Conservation (phyloP, 352 stramenopile genomes). For the Globisporangium paddicum region DNA sequence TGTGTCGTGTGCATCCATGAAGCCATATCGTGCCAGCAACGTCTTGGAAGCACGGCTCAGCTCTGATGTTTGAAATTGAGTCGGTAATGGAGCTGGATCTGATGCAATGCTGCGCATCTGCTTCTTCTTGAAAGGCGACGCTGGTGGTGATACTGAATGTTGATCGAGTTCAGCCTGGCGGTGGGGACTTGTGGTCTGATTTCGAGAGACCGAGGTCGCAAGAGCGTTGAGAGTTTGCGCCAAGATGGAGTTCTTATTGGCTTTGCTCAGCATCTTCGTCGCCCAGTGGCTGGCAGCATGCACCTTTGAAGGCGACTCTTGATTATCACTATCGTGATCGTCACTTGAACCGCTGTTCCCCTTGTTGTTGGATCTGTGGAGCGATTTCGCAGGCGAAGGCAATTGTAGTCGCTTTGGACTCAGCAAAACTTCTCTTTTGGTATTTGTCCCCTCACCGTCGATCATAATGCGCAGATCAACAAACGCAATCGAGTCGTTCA, state of each 20-base stretch:
- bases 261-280: constrained; percentile 49
- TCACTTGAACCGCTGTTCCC: background rate
- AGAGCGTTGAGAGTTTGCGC: constrained; percentile 60
- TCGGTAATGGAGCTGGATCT: constrained; percentile 4
- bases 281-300: constrained; percentile 53
- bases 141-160: constrained; percentile 12
- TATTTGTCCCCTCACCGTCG: constrained; percentile 17
- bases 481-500: constrained; percentile 62
- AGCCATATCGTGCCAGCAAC: constrained; percentile 77
- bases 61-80: constrained; percentile 31
- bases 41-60: constrained; percentile 84
- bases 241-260: constrained; percentile 44
- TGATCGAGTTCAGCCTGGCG: constrained; percentile 12
- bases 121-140: constrained; percentile 28
- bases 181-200: constrained; percentile 1
- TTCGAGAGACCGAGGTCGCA: constrained; percentile 20
- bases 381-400: constrained; percentile 7
- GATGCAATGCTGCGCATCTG: background rate
- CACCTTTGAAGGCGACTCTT: background rate
- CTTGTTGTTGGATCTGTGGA: constrained; percentile 14
- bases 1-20: constrained; percentile 57
- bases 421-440: background rate
- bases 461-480: constrained; percentile 51
- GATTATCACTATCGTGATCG: background rate
- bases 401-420: background rate